These are phyloP conservation scores for Tephrocybe rancida DNA, from an alignment of 768 basidiomycete genomes.

Conservation along the genomic window DNA sequence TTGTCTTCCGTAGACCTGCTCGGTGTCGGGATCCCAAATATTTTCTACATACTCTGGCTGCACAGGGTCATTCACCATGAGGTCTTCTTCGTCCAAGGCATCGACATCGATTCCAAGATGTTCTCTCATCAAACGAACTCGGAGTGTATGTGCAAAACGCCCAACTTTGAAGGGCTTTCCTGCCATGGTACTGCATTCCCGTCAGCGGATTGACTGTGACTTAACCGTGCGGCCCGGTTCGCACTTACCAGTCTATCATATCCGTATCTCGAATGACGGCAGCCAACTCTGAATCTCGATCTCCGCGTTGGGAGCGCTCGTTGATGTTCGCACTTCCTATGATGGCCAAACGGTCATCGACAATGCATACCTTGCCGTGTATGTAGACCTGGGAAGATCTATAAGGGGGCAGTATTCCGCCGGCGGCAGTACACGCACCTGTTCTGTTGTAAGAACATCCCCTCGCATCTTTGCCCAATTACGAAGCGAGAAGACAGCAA, in stretches of 20 bases:
- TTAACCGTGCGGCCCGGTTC: background rate
- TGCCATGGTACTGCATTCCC: conserved; percentile 75
- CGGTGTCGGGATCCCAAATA: conserved; percentile 73
- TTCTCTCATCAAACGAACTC: conserved; percentile 94
- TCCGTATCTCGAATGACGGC: conserved; percentile 95
- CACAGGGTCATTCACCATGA: conserved; percentile 55
- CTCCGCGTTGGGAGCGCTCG: conserved; percentile 93
- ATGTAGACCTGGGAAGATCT: conserved; percentile 71
- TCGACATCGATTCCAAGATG: conserved; percentile 97
- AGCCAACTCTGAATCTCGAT: conserved; percentile 95
- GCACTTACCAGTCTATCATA: conserved; percentile 84
- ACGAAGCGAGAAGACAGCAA: conserved; percentile 87
- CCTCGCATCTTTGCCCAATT: conserved; percentile 93
- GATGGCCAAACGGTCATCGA: conserved; percentile 92
- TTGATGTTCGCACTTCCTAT: conserved; percentile 99
- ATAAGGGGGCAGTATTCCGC: conserved; percentile 1
- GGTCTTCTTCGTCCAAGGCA: conserved; percentile 74
- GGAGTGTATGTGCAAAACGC: conserved; percentile 92
- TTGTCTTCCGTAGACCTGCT: conserved; percentile 56
- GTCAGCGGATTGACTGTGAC: conserved; percentile 1
- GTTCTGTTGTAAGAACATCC: conserved; percentile 85
- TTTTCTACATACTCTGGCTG: conserved; percentile 54
- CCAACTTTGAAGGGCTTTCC: conserved; percentile 95
- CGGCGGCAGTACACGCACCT: conserved; percentile 44
- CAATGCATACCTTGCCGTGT: conserved; percentile 86